Evolutionary conservation across 1,284 basidiomycete species (phyloP).

Genomic region (Cryptococcus sp.): DNA sequence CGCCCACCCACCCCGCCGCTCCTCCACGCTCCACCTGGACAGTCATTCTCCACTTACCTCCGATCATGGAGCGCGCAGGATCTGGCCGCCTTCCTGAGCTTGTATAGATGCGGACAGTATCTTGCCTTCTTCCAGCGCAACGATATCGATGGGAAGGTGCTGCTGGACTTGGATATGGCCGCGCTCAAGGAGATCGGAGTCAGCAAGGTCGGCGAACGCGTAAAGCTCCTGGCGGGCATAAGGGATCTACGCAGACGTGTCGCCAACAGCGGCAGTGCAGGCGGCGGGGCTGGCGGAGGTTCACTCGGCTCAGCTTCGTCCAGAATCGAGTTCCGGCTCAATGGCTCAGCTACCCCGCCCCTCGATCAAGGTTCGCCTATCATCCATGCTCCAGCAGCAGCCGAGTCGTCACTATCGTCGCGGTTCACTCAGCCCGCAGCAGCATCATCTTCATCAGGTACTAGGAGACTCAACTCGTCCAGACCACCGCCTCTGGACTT

Average conservation of each 20-base stretch:
- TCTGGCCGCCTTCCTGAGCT: constrained; percentile 39
- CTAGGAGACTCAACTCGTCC: constrained; percentile 27
- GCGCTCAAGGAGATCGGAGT: constrained; percentile 87
- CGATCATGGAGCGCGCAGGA: constrained; percentile 40
- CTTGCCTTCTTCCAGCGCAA: constrained; percentile 71
- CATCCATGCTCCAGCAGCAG: not conserved
- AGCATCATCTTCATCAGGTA: constrained; percentile 6
- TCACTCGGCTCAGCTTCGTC: constrained; percentile 4
- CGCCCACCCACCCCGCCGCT: constrained; percentile 42
- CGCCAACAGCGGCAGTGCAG: too few relatives aligned
- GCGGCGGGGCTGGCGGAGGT: not conserved
- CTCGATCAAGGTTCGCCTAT: constrained; percentile 8
- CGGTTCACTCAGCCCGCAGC: constrained; percentile 11
- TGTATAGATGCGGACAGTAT: constrained; percentile 66
- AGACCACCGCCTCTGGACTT: constrained; percentile 43
- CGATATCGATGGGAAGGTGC: constrained; percentile 83
- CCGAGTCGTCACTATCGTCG: constrained; percentile 4
- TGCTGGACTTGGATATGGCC: constrained; percentile 82
- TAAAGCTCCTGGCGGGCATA: constrained; percentile 80
- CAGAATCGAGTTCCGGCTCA: constrained; percentile 20
- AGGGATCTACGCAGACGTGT: constrained; percentile 66
- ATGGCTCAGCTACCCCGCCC: constrained; percentile 25
- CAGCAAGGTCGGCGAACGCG: constrained; percentile 80
- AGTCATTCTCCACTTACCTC: constrained; percentile 39
- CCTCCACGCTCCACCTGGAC: constrained; percentile 27